Evolutionary conservation across 1,139 yeast species (phyloP), one percentile per base, ranked within the genome.

Genomic region (Saccharomyces hybrid): DNA sequence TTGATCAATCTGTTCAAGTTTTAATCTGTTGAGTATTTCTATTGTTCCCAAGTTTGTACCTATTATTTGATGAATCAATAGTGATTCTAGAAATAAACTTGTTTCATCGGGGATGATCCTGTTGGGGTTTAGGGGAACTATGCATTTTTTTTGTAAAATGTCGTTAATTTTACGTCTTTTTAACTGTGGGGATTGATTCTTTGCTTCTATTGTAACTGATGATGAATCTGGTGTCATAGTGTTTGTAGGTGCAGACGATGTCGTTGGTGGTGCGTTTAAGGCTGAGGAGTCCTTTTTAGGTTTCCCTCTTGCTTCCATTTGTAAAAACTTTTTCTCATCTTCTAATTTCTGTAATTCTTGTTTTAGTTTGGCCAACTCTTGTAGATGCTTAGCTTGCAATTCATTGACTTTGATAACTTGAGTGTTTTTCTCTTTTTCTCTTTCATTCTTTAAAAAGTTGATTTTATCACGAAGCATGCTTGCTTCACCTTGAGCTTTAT

Each of bases 381-480:
- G 69, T 2, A 71, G 74, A 56, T 78, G 79, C 2, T 73, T 65
- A 4, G 70, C 70, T 50, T 73, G 71, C 49, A 84, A 60, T 26
- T 74, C 73, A 20, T 66, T 67, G n/a, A 77, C 68, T 59, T 79
- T 83, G 2, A 73, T 70, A 3, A 71, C 73, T 53, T 78, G 78
- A 47, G 71, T 52, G 13, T 53, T 50, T 46, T 59, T 63, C 16
- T 68, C 71, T 5, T 58, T 59, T 8, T 61, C 61, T 32, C 56
- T 62, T 20, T 61, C 76, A 31, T 68, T 67, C 51, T 80, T 81
- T 8, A 80, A 64, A 51, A 78, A 77, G 20, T 76, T 71, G 49
- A 88, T 70, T 62, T 85, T 88, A 16, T 85, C 82, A 55, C 91
- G 73, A 26, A 89, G 74, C 42, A 88, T 83, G 9, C 95, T 83